These are phyloP conservation scores for Neopestalotiopsis clavispora DNA, from an alignment of 2,329 filamentous ascomycete species.

Conservation along the genomic window DNA sequence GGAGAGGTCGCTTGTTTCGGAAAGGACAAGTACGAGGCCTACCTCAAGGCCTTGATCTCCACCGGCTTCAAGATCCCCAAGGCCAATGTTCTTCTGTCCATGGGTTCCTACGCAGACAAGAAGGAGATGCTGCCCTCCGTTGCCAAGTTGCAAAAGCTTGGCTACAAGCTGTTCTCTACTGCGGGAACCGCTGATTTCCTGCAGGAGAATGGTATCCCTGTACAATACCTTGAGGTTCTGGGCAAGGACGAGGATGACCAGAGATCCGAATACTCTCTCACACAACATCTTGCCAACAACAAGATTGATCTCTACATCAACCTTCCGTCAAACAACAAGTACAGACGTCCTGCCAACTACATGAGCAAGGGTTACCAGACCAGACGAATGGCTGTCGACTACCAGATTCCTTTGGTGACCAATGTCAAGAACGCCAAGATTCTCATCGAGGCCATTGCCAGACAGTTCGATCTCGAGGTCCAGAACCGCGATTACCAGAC, in stretches of 20 bases:
- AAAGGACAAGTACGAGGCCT: conserved; percentile 94
- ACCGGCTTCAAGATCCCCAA: conserved; percentile 97
- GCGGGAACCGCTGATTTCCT: conserved; percentile 96
- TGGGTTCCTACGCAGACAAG: conserved; percentile 98
- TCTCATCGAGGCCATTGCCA: conserved; percentile 88
- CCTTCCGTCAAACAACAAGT: conserved; percentile 97
- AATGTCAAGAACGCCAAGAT: conserved; percentile 99
- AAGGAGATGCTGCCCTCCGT: conserved; percentile 95
- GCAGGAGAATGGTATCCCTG: conserved; percentile 87
- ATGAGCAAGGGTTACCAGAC: conserved; percentile 98
- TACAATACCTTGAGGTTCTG: conserved; percentile 92
- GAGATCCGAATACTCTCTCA: conserved; percentile 95
- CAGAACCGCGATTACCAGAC: conserved; percentile 88
- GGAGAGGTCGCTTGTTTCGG: conserved; percentile 98
- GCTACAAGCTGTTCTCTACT: conserved; percentile 95
- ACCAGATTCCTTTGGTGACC: conserved; percentile 95
- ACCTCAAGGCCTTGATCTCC: conserved; percentile 93
- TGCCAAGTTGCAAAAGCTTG: conserved; percentile 84
- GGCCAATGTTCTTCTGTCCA: conserved; percentile 92
- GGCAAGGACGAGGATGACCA: conserved; percentile 79
- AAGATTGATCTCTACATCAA: conserved; percentile 99
- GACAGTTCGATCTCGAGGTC: conserved; percentile 85
- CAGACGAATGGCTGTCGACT: conserved; percentile 95
- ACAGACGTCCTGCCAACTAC: conserved; percentile 94
- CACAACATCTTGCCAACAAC: conserved; percentile 95